Evolutionary conservation across 2,329 filamentous ascomycete genomes (phyloP), one percentile per base, ranked within the genome.

Genomic region (Dryadomyces sulphureus): DNA sequence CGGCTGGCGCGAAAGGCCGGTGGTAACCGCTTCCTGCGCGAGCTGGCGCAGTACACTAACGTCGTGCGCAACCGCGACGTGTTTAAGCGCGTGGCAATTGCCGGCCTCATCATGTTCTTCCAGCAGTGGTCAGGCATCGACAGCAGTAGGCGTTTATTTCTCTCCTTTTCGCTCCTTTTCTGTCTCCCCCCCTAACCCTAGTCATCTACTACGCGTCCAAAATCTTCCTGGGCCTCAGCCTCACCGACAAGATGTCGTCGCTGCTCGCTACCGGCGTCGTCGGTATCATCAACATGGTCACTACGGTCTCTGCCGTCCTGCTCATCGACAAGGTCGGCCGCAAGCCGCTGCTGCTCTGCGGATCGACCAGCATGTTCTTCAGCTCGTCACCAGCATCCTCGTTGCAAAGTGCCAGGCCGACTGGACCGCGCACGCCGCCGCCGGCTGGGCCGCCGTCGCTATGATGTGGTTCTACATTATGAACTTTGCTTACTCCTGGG

Each of bases 381-480:
- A 81, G 56, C 73, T 85, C 52, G 80, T 85, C 54, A 78, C 85
- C 47, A 79, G 79, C 1, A 68, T 76, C 34, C 81, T 86, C 48
- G 70, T 81, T 5, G 83, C 77, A 25, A 75, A 68, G 51, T 77
- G 79, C 55, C 63, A 75, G 16, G 57, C 74, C 50, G 61, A 68
- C 5, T 88, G 81, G 67, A 58, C 61, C 0, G 56, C 65, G 0
- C 71, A 85, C 50, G 55, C 59, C 7, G 72, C 70, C 0, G 78
- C 80, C 0, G 82, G 81, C 1, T 88, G 83, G 83, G 81, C 79
- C 0, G 79, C 70, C 3, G 66, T 70, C 2, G 64, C 59, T 43
- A 81, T 84, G 72, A 76, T 83, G 9, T 87, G 82, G 81, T 66
- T 87, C 0, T 87, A 84, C 52, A 76, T 84, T 24, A 66, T 84